Conservation (phyloP, 305 asterid species). For the Fraxinus velutina region DNA sequence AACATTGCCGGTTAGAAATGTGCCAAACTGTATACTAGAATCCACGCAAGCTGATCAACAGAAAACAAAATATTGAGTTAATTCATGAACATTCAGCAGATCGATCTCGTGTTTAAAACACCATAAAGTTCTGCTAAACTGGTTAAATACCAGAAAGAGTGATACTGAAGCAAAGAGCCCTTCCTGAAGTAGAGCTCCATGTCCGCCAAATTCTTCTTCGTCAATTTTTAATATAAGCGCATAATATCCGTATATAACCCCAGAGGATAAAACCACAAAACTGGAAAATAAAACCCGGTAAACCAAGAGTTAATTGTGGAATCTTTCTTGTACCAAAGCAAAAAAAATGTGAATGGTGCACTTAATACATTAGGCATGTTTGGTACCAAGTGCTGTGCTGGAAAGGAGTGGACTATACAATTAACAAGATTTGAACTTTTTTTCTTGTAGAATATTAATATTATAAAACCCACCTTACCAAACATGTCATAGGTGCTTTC, state of each 20-base stretch:
- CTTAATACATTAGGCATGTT: neutral
- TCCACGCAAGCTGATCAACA: slow-evolving; percentile 76
- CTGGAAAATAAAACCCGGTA: slow-evolving; percentile 35
- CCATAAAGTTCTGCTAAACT: neutral
- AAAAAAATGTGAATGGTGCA: neutral
- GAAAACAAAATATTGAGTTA: slow-evolving; percentile 5
- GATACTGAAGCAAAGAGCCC: slow-evolving; percentile 86
- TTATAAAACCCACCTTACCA: neutral
- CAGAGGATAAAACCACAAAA: slow-evolving; percentile 71
- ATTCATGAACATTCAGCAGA: neutral
- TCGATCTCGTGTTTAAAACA: neutral
- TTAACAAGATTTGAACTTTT: neutral
- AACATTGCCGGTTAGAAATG: slow-evolving; percentile 53
- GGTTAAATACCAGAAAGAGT: slow-evolving; percentile 68
- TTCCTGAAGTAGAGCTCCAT: slow-evolving; percentile 90
- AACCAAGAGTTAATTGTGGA: neutral
- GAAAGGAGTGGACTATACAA: neutral
- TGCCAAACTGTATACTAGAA: slow-evolving; percentile 83
- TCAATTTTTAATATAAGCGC: slow-evolving; percentile 68
- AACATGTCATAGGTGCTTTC: neutral
- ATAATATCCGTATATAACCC: slow-evolving; percentile 75
- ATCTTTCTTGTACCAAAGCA: neutral
- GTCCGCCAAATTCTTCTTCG: slow-evolving; percentile 98
- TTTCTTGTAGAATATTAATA: neutral
- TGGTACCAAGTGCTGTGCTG: neutral